phyloP scores from a whole-genome alignment of 2,329 filamentous ascomycete species.

The Neobulgaria alba region DNA sequence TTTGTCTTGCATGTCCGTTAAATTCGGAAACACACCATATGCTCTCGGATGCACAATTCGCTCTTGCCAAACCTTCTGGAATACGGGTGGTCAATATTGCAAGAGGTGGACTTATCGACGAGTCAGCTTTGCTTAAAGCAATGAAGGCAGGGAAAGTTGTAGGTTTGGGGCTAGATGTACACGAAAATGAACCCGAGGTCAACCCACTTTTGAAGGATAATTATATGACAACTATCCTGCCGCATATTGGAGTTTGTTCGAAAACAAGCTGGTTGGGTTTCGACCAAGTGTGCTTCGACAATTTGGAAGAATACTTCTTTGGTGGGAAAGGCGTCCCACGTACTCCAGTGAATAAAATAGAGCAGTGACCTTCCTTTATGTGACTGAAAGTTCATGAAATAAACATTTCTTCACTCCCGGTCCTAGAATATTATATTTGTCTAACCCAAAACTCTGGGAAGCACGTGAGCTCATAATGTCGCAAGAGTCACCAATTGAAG shows the following conservation, averaged over 20 bases:
- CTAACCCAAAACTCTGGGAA: too few species aligned
- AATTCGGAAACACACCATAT: constrained; percentile 22
- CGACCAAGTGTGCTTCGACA: constrained; percentile 19
- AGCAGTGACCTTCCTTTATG: too few species aligned
- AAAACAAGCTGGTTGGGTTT: constrained; percentile 25
- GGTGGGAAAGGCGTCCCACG: too few species aligned
- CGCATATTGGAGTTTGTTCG: constrained; percentile 27
- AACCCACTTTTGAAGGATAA: constrained; percentile 25
- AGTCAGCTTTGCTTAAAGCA: constrained; percentile 29
- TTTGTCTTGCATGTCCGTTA: constrained; percentile 30
- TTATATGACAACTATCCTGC: constrained; percentile 28
- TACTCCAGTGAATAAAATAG: too few species aligned
- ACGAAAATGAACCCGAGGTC: constrained; percentile 30
- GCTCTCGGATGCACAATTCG: constrained; percentile 18
- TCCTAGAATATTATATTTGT: too few species aligned
- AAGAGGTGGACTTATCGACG: constrained; percentile 29
- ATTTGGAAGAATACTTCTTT: too few species aligned
- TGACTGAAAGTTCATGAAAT: too few species aligned
- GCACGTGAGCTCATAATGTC: too few species aligned
- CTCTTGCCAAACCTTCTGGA: constrained; percentile 20
- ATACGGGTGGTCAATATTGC: constrained; percentile 31
- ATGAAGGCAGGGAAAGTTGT: constrained; percentile 27
- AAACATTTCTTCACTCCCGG: too few species aligned
- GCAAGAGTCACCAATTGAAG: too few species aligned
- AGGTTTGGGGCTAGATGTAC: constrained; percentile 31